phyloP scores from a whole-genome alignment of 1,284 basidiomycete species.

The Mycosarcoma mackinlayi region DNA sequence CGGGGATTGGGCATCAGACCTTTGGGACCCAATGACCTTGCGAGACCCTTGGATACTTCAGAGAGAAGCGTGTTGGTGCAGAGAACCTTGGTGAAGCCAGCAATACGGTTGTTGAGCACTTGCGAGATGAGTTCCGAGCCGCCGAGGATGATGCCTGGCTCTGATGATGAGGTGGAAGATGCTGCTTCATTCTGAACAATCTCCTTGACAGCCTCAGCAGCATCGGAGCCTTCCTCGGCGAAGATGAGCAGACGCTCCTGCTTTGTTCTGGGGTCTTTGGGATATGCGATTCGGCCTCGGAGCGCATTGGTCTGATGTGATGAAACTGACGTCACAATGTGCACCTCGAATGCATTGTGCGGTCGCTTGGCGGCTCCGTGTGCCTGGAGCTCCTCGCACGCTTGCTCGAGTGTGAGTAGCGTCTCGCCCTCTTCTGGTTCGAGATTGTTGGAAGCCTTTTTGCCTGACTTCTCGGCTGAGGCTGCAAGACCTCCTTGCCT shows the following conservation, averaged over 20 bases:
- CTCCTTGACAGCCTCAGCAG: slow-evolving; percentile 50
- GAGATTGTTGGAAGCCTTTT: slow-evolving; percentile 34
- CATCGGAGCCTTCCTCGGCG: slow-evolving; percentile 63
- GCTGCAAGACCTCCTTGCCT: slow-evolving; percentile 19
- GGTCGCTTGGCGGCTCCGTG: slow-evolving; percentile 44
- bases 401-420: slow-evolving; percentile 45
- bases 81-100: slow-evolving; percentile 77
- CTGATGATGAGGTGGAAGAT: slow-evolving; percentile 18
- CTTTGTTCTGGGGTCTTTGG: slow-evolving; percentile 59
- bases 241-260: slow-evolving; percentile 64
- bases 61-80: slow-evolving; percentile 83
- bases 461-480: slow-evolving; percentile 15
- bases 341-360: slow-evolving; percentile 62
- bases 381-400: slow-evolving; percentile 39
- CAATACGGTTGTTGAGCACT: slow-evolving; percentile 57
- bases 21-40: slow-evolving; percentile 88
- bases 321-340: slow-evolving; percentile 64
- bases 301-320: slow-evolving; percentile 66
- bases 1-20: slow-evolving; percentile 95
- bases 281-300: slow-evolving; percentile 61
- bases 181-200: slow-evolving; percentile 37
- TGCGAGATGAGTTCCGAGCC: slow-evolving; percentile 63
- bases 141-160: slow-evolving; percentile 54
- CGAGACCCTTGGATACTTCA: slow-evolving; percentile 77
- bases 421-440: slow-evolving; percentile 44